A percentile compares a stretch with the other conserved stretches of the same genome.
phyloP scores from a whole-genome alignment of 1,139 yeast genomes.

The Scheffersomyces titani region DNA sequence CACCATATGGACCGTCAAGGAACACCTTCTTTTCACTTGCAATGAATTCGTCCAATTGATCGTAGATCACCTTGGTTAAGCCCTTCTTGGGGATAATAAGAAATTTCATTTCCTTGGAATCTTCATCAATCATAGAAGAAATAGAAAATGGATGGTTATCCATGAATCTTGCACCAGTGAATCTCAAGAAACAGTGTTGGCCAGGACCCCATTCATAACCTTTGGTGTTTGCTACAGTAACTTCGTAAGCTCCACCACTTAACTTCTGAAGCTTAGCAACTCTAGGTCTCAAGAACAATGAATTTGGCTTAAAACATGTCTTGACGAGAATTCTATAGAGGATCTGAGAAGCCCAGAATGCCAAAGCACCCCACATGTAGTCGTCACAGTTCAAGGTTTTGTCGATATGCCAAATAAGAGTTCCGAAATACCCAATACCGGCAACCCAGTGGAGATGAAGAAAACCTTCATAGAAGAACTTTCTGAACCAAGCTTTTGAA shows the following conservation, averaged over 20 bases:
- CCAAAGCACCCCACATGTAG: constrained; percentile 59
- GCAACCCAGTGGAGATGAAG: constrained; percentile 60
- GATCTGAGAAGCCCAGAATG: constrained; percentile 56
- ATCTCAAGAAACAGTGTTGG: constrained; percentile 58
- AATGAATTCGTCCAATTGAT: constrained; percentile 27
- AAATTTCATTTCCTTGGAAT: constrained; percentile 40
- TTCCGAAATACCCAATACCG: constrained; percentile 55
- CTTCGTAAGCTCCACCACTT: constrained; percentile 39
- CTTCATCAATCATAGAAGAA: constrained; percentile 35
- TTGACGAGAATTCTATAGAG: constrained; percentile 53
- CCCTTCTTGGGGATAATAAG: constrained; percentile 55
- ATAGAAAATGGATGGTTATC: constrained; percentile 69
- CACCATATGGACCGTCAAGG: constrained; percentile 70
- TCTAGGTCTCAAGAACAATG: constrained; percentile 48
- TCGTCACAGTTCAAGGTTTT: constrained; percentile 39
- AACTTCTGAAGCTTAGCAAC: constrained; percentile 36
- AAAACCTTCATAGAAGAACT: constrained; percentile 51
- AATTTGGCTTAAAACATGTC: constrained; percentile 48
- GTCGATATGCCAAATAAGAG: constrained; percentile 53
- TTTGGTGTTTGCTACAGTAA: constrained; percentile 38
- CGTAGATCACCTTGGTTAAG: constrained; percentile 38
- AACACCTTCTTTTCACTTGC: constrained; percentile 33
- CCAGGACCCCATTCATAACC: constrained; percentile 58
- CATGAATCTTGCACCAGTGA: constrained; percentile 44
- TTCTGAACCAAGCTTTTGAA: constrained; percentile 48